Percentiles rank a stretch among this genome's conserved stretches.
Evolutionary conservation across 2,329 filamentous ascomycete genomes (phyloP).

Genomic region (Coniochaeta sp.): DNA sequence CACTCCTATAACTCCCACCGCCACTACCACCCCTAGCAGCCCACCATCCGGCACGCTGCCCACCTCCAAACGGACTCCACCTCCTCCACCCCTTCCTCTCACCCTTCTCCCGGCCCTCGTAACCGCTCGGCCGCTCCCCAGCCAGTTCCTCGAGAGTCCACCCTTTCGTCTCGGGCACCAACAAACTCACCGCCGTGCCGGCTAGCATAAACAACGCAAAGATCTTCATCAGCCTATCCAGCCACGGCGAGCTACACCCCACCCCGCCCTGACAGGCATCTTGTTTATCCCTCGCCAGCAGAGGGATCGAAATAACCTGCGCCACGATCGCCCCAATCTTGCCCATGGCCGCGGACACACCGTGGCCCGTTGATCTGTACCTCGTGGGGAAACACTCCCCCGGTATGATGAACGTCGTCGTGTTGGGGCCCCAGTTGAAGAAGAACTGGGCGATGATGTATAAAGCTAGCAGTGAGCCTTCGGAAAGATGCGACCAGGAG

Average conservation of each 20-base stretch:
- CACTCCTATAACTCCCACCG: slow-evolving; percentile 11
- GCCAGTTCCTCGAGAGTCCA: slow-evolving; percentile 65
- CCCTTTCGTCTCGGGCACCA: slow-evolving; percentile 74
- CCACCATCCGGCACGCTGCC: slow-evolving; percentile 42
- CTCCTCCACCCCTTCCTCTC: slow-evolving; percentile 11
- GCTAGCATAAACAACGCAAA: slow-evolving; percentile 76
- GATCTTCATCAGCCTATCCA: slow-evolving; percentile 69
- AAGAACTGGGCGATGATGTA: slow-evolving; percentile 61
- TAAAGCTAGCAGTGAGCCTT: slow-evolving; percentile 46
- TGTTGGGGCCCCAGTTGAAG: slow-evolving; percentile 61
- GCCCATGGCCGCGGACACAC: slow-evolving; percentile 58
- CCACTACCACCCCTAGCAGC: slow-evolving; percentile 29
- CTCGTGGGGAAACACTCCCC: slow-evolving; percentile 60
- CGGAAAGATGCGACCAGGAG: slow-evolving; percentile 40
- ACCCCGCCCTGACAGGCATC: slow-evolving; percentile 37
- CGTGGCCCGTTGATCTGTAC: slow-evolving; percentile 56
- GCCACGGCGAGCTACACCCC: slow-evolving; percentile 45
- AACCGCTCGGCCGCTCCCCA: slow-evolving; percentile 52
- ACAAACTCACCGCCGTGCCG: slow-evolving; percentile 59
- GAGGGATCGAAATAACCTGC: slow-evolving; percentile 57
- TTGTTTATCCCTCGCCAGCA: slow-evolving; percentile 49
- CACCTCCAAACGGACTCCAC: slow-evolving; percentile 43
- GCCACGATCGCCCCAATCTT: slow-evolving; percentile 64
- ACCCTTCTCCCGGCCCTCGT: background rate
- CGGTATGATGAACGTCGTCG: slow-evolving; percentile 58